These are phyloP conservation scores for Phyllosticta ampelicida DNA, from an alignment of 2,329 filamentous ascomycete species.

Conservation along the genomic window DNA sequence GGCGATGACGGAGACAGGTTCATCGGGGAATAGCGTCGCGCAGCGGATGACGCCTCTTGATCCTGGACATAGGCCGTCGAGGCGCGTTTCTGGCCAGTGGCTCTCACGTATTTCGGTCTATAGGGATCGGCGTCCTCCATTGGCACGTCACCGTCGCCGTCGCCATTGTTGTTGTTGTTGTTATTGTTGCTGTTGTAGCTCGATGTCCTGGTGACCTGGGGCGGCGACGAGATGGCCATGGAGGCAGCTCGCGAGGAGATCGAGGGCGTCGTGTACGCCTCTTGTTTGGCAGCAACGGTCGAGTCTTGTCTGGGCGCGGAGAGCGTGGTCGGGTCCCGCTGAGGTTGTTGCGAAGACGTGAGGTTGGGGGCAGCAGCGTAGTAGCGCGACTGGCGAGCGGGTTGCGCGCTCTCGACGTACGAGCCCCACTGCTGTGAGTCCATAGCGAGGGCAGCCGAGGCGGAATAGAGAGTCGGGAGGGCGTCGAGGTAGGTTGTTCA, in stretches of 20 bases:
- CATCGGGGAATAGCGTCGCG: constrained; percentile 94
- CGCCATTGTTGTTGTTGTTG: constrained; percentile 23
- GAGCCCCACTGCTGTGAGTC: constrained; percentile 11
- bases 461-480: constrained; percentile 7
- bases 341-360: constrained; percentile 22
- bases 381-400: constrained; percentile 18
- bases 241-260: constrained; percentile 27
- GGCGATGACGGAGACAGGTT: constrained; percentile 75
- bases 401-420: constrained; percentile 14
- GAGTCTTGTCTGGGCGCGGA: constrained; percentile 15
- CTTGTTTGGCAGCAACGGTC: constrained; percentile 18
- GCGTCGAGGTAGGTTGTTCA: constrained; percentile 1
- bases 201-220: constrained; percentile 19
- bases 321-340: constrained; percentile 22
- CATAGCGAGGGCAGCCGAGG: constrained; percentile 8
- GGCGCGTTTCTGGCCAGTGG: constrained; percentile 65
- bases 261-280: constrained; percentile 24
- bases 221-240: constrained; percentile 27
- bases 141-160: constrained; percentile 35
- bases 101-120: constrained; percentile 67
- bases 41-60: constrained; percentile 63
- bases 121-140: constrained; percentile 91
- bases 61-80: constrained; percentile 63
- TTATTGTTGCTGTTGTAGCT: constrained; percentile 27
- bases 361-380: constrained; percentile 20